Conservation (phyloP, 2,329 filamentous ascomycete species). For the Falciphora oryzae region DNA sequence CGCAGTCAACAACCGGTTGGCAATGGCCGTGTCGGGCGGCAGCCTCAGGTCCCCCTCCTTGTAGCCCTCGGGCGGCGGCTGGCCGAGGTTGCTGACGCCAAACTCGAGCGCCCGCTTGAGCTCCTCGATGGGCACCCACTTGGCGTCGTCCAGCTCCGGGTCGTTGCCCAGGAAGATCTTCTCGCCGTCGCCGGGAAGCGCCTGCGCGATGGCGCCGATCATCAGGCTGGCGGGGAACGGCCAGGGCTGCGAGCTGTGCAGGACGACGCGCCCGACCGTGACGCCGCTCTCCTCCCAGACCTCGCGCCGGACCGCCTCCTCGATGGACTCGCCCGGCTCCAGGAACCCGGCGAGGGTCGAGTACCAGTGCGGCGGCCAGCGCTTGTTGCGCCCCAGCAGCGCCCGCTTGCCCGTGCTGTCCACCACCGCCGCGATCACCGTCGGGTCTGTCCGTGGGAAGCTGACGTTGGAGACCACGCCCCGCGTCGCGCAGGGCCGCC, state of each 20-base stretch:
- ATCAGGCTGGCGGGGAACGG: slow-evolving; percentile 80
- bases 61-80: slow-evolving; percentile 58
- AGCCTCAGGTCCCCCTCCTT: slow-evolving; percentile 73
- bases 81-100: slow-evolving; percentile 63
- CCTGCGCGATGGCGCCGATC: slow-evolving; percentile 85
- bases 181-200: slow-evolving; percentile 68
- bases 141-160: slow-evolving; percentile 82
- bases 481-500: slow-evolving; percentile 72
- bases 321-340: slow-evolving; percentile 78
- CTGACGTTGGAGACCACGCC: slow-evolving; percentile 82
- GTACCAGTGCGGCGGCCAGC: slow-evolving; percentile 83
- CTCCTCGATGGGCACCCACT: slow-evolving; percentile 82
- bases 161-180: slow-evolving; percentile 79
- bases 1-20: slow-evolving; percentile 77
- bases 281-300: slow-evolving; percentile 85
- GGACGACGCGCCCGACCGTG: slow-evolving; percentile 66
- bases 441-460: slow-evolving; percentile 90
- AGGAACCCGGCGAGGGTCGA: slow-evolving; percentile 83
- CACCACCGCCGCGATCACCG: slow-evolving; percentile 90
- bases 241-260: slow-evolving; percentile 84
- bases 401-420: slow-evolving; percentile 71
- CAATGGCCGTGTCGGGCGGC: slow-evolving; percentile 85
- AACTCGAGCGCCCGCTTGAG: slow-evolving; percentile 65
- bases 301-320: slow-evolving; percentile 77
- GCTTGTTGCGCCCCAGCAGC: slow-evolving; percentile 77